Percentiles rank a stretch among this genome's conserved stretches.
Evolutionary conservation across 345 rosid species (phyloP).

Genomic region (Citrus sinensis): DNA sequence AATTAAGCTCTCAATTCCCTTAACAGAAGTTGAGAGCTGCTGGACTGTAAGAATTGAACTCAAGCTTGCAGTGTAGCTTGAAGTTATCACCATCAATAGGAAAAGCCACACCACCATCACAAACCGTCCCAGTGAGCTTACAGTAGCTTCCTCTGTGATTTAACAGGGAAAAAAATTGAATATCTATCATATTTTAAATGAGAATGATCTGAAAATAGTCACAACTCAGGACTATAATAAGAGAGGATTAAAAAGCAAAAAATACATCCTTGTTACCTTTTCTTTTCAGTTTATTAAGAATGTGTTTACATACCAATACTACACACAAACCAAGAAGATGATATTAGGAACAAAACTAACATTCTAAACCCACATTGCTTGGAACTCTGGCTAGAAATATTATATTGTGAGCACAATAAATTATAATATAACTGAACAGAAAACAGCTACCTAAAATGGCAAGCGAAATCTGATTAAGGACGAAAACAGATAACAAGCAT

Average conservation of each 20-base stretch:
- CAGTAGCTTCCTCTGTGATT: constrained; percentile 62
- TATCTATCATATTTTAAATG: background rate
- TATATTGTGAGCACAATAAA: no score
- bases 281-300: background rate
- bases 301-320: background rate
- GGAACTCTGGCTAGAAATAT: background rate
- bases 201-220: constrained; percentile 1
- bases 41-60: constrained; percentile 86
- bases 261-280: background rate
- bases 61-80: constrained; percentile 92
- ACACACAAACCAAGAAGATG: background rate
- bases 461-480: no score
- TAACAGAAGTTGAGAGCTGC: constrained; percentile 74
- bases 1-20: constrained; percentile 79
- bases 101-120: constrained; percentile 95
- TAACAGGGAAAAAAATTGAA: background rate
- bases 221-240: background rate
- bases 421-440: no score
- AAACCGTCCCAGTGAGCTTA: constrained; percentile 61
- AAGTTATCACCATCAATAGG: constrained; percentile 72
- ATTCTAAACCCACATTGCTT: background rate
- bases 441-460: no score
- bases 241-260: background rate
- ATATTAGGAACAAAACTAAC: background rate
- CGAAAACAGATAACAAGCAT: no score